Evolutionary conservation across 208 protist genomes (phyloP).

Genomic region (Trypanosoma lewisi): DNA sequence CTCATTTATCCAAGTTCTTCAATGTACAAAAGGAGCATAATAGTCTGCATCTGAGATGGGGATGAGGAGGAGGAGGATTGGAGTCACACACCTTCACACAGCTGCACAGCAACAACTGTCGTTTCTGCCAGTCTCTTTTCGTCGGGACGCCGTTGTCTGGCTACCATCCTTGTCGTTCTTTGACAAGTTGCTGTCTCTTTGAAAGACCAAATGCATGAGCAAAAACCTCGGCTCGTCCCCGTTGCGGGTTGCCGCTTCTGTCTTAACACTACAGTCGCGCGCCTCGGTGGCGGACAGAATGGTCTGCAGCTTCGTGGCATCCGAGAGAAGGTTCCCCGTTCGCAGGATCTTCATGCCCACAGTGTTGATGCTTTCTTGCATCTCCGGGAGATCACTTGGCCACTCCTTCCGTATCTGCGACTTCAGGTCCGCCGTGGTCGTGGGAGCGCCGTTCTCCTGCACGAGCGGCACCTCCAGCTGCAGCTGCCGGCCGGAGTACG

Average conservation of each 20-base stretch:
- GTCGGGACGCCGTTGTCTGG: neutral
- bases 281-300: constrained; percentile 37
- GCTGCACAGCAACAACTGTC: constrained; percentile 39
- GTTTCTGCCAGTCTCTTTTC: neutral
- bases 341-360: constrained; percentile 60
- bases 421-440: constrained; percentile 47
- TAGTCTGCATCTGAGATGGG: neutral
- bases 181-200: neutral
- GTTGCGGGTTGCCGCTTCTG: constrained; percentile 12
- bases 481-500: constrained; percentile 67
- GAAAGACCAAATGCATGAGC: constrained; percentile 64
- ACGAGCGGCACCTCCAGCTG: constrained; percentile 44
- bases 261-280: constrained; percentile 28
- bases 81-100: constrained; percentile 24
- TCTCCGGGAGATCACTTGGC: constrained; percentile 57
- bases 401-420: constrained; percentile 51
- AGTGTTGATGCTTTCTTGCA: constrained; percentile 34
- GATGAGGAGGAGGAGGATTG: neutral
- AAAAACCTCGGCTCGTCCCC: constrained; percentile 35
- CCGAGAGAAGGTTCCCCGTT: constrained; percentile 49
- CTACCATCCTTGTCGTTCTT: constrained; percentile 6
- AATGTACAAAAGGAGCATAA: too few relatives aligned
- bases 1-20: too few relatives aligned
- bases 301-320: constrained; percentile 32
- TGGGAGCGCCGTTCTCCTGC: constrained; percentile 36